Conservation (phyloP, 1,284 basidiomycete genomes). For the Puccinia triticina region DNA sequence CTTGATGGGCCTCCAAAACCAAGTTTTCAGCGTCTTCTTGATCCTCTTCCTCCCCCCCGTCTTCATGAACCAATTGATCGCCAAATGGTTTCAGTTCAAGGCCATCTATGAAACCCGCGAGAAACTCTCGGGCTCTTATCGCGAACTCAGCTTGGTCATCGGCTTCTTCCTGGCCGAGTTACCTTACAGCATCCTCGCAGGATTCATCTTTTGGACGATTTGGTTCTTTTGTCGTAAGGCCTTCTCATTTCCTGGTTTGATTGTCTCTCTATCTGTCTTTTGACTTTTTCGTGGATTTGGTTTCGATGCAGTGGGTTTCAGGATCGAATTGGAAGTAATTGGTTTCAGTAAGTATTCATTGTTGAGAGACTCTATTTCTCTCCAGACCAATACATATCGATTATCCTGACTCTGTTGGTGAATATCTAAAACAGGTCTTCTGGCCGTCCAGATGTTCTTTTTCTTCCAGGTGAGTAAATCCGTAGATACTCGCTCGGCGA, state of each 20-base stretch:
- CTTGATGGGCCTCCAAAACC: constrained; percentile 36
- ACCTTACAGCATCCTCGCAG: constrained; percentile 37
- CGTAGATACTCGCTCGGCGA: neutral
- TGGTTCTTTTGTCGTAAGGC: constrained; percentile 45
- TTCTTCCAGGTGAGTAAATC: constrained; percentile 54
- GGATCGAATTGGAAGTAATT: constrained; percentile 21
- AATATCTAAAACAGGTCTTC: constrained; percentile 52
- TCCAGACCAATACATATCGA: neutral
- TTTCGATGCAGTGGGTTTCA: constrained; percentile 42
- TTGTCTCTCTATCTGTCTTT: neutral
- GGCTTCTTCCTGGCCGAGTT: constrained; percentile 45
- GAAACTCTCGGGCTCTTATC: constrained; percentile 38
- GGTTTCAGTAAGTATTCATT: constrained; percentile 46
- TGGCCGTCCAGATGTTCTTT: constrained; percentile 56
- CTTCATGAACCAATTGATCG: constrained; percentile 54
- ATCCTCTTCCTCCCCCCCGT: constrained; percentile 54
- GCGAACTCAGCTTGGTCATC: constrained; percentile 21
- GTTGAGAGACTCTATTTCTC: constrained; percentile 33
- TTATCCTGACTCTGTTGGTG: neutral
- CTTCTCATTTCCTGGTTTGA: neutral
- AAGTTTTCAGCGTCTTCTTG: constrained; percentile 48
- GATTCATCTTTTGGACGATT: constrained; percentile 45
- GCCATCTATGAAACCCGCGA: constrained; percentile 55
- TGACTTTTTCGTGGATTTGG: neutral
- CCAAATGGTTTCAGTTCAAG: constrained; percentile 54